These are phyloP conservation scores for Penicillium hordei DNA, from an alignment of 2,329 filamentous ascomycete species.

Conservation along the genomic window DNA sequence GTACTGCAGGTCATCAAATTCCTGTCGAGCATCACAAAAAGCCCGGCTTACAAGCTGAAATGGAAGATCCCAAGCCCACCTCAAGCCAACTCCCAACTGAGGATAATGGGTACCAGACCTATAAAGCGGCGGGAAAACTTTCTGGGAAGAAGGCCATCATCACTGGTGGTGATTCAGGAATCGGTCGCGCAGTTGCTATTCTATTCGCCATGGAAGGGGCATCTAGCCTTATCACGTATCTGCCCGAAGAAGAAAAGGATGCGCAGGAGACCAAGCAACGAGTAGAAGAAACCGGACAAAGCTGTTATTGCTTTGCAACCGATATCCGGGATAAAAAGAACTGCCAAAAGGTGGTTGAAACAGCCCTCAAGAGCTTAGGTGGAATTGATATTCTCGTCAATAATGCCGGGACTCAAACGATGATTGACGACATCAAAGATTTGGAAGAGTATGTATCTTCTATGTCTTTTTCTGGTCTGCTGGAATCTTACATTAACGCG, in stretches of 20 bases:
- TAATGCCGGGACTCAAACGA: constrained; percentile 74
- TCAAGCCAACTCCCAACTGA: constrained; percentile 66
- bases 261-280: constrained; percentile 71
- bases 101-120: constrained; percentile 66
- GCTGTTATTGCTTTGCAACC: constrained; percentile 62
- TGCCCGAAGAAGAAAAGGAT: constrained; percentile 73
- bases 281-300: constrained; percentile 65
- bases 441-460: constrained; percentile 58
- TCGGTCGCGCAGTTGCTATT: constrained; percentile 71
- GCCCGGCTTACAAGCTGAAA: constrained; percentile 56
- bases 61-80: constrained; percentile 58
- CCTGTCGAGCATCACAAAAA: constrained; percentile 54
- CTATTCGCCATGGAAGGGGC: constrained; percentile 80
- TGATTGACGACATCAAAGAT: constrained; percentile 69
- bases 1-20: constrained; percentile 46
- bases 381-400: constrained; percentile 66
- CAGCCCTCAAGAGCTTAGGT: constrained; percentile 64
- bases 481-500: not conserved
- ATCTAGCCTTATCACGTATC: constrained; percentile 69
- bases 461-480: not conserved
- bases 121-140: constrained; percentile 74
- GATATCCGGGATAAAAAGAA: constrained; percentile 66
- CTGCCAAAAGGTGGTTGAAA: constrained; percentile 67
- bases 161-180: constrained; percentile 79
- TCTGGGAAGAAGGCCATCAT: constrained; percentile 73